These are phyloP conservation scores for Candida bentonensis DNA, from an alignment of 805 yeast genomes.

Conservation along the genomic window DNA sequence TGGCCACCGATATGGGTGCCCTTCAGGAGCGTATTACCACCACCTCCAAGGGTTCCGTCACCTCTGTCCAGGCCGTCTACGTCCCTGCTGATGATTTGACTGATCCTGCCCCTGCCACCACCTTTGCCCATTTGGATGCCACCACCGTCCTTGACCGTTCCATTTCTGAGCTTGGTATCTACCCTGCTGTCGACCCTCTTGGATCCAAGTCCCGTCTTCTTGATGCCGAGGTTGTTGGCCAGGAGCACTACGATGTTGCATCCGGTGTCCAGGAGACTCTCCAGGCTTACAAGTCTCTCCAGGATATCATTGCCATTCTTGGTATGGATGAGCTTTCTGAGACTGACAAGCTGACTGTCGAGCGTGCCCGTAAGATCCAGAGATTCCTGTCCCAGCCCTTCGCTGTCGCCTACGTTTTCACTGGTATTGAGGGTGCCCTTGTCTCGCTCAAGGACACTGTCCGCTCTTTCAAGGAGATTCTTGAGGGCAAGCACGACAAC, in stretches of 20 bases:
- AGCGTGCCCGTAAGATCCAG: constrained; percentile 99
- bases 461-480: constrained; percentile 88
- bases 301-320: constrained; percentile 99
- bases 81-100: constrained; percentile 99
- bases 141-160: constrained; percentile 99
- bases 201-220: constrained; percentile 98
- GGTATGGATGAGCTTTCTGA: constrained; percentile 99
- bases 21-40: constrained; percentile 99
- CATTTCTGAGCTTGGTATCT: constrained; percentile 99
- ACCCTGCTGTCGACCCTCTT: constrained; percentile 99
- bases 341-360: constrained; percentile 96
- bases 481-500: constrained; percentile 97
- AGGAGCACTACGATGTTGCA: constrained; percentile 96
- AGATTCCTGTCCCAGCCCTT: constrained; percentile 99
- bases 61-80: constrained; percentile 99
- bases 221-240: constrained; percentile 94
- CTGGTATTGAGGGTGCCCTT: constrained; percentile 97
- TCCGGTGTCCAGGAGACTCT: constrained; percentile 92
- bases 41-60: constrained; percentile 98
- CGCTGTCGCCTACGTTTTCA: constrained; percentile 99
- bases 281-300: constrained; percentile 99
- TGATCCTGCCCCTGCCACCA: constrained; percentile 99
- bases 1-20: constrained; percentile 99
- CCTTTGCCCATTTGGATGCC: constrained; percentile 99
- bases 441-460: constrained; percentile 95